phyloP scores from a whole-genome alignment of 139 green algal genomes.

The Trebouxia sp. region DNA sequence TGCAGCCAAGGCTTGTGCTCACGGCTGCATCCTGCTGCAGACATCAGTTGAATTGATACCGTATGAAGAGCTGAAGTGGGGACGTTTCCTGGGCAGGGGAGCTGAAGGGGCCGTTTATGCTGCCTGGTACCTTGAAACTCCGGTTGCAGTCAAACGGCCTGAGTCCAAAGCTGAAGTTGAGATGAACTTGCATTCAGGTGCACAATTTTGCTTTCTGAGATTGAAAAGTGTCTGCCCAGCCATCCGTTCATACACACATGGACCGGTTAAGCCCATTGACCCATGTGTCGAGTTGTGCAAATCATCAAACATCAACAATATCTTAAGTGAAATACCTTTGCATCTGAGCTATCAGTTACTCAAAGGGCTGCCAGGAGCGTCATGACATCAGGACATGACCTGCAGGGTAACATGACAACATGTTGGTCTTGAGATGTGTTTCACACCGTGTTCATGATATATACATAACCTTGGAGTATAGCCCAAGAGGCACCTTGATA shows the following conservation, averaged over 20 bases:
- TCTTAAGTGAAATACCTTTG: too few species aligned
- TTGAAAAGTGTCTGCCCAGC: background rate
- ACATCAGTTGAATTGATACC: conserved; percentile 43
- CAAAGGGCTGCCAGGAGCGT: too few species aligned
- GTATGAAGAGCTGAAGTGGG: conserved; percentile 43
- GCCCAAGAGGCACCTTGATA: conserved; percentile 51
- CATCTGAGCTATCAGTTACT: too few species aligned
- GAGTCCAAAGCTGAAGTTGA: conserved; percentile 43
- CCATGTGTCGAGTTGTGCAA: too few species aligned
- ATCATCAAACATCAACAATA: too few species aligned
- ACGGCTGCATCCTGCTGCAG: too few species aligned
- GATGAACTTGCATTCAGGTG: conserved; percentile 50
- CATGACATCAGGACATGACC: too few species aligned
- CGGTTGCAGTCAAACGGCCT: conserved; percentile 52
- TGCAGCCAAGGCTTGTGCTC: too few species aligned
- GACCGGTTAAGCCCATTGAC: too few species aligned
- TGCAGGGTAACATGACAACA: conserved; percentile 49
- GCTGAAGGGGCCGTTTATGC: conserved; percentile 55
- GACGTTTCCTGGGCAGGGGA: conserved; percentile 45
- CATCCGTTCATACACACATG: too few species aligned
- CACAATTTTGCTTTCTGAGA: background rate
- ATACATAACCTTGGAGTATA: conserved; percentile 55
- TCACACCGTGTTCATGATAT: conserved; percentile 31
- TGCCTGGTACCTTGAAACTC: conserved; percentile 50
- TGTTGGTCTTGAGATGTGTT: conserved; percentile 45